Conservation (phyloP, 805 yeast genomes). For the Wickerhamomyces ciferrii region DNA sequence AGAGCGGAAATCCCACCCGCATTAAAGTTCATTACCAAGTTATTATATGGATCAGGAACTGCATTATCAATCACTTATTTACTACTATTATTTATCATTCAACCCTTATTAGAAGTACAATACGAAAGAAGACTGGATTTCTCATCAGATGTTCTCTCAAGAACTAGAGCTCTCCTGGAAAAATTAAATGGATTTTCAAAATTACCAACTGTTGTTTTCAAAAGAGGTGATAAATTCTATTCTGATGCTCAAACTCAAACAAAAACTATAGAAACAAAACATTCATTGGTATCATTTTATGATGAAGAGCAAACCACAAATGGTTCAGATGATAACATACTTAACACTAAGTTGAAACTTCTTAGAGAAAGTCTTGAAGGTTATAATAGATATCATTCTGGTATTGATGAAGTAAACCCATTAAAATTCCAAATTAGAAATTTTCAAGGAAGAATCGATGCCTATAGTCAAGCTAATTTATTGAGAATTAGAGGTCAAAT, state of each 20-base stretch:
- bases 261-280: conserved; percentile 9
- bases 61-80: conserved; percentile 24
- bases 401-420: conserved; percentile 18
- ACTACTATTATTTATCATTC: conserved; percentile 28
- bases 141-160: conserved; percentile 21
- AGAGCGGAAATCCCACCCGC: conserved; percentile 15
- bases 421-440: conserved; percentile 25
- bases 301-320: conserved; percentile 3
- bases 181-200: conserved; percentile 21
- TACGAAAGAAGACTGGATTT: conserved; percentile 34
- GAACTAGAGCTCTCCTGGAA: conserved; percentile 24
- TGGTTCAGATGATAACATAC: conserved; percentile 1
- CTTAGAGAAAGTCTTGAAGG: conserved; percentile 25
- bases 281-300: conserved; percentile 9
- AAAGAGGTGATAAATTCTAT: conserved; percentile 31
- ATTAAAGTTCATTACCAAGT: conserved; percentile 15
- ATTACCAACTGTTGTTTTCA: conserved; percentile 37
- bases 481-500: conserved; percentile 18
- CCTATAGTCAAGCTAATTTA: conserved; percentile 13
- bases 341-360: conserved; percentile 22
- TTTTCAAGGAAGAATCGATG: conserved; percentile 19
- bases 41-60: conserved; percentile 32
- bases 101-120: conserved; percentile 34
- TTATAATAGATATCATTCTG: conserved; percentile 15
- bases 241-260: conserved; percentile 30